These are phyloP conservation scores for Cetraspora pellucida DNA, from an alignment of 192 early-diverging fungal species.

Conservation along the genomic window DNA sequence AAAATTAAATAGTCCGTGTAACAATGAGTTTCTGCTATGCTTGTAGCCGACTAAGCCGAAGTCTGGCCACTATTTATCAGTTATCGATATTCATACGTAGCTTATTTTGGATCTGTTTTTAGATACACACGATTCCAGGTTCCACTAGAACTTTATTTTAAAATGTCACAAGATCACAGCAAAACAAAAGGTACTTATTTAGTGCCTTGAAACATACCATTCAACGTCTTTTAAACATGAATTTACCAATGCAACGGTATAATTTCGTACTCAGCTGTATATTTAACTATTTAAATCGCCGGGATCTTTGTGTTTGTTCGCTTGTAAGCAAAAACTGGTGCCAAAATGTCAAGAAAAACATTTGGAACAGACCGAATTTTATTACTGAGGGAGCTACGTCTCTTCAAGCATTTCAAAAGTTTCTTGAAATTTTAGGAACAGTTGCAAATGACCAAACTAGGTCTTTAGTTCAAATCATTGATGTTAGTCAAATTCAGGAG, in stretches of 20 bases:
- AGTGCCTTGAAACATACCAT: too few relatives aligned
- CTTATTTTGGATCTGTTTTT: too few relatives aligned
- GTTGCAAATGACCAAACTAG: neutral
- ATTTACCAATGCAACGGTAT: neutral
- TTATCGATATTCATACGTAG: too few relatives aligned
- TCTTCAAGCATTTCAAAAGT: neutral
- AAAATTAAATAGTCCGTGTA: too few relatives aligned
- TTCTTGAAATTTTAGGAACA: neutral
- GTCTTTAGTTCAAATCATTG: neutral
- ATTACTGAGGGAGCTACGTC: neutral
- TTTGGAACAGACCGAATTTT: constrained; percentile 2
- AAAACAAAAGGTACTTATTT: too few relatives aligned
- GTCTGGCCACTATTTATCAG: too few relatives aligned
- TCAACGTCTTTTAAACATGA: neutral
- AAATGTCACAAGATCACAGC: too few relatives aligned
- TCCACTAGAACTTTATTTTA: too few relatives aligned
- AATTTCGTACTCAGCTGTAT: neutral
- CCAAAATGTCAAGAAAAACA: neutral
- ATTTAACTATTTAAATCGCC: neutral
- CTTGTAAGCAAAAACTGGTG: constrained; percentile 2
- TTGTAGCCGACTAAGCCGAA: too few relatives aligned
- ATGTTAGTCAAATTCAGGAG: constrained; percentile 4
- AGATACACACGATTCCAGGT: too few relatives aligned
- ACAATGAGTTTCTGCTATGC: too few relatives aligned
- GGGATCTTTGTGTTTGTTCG: constrained; percentile 2